These are phyloP conservation scores for Lepraria neglecta DNA, from an alignment of 495 filamentous ascomycete genomes.

Conservation along the genomic window DNA sequence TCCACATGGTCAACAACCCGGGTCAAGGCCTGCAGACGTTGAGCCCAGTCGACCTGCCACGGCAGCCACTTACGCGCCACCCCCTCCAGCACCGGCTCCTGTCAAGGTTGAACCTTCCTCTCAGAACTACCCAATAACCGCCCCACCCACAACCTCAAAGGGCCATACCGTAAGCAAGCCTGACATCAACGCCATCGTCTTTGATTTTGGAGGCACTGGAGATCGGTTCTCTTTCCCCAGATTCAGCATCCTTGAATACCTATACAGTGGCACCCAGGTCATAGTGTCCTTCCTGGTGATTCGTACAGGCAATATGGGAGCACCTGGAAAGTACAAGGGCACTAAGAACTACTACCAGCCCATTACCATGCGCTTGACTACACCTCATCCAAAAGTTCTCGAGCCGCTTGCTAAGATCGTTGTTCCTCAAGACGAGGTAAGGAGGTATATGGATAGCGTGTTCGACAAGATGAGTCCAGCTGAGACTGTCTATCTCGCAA, in stretches of 20 bases:
- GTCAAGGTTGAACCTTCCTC: slow-evolving; percentile 24
- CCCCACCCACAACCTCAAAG: slow-evolving; percentile 12
- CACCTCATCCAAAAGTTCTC: slow-evolving; percentile 55
- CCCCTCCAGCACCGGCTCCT: slow-evolving; percentile 28
- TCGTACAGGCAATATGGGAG: slow-evolving; percentile 43
- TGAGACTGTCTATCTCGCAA: slow-evolving; percentile 23
- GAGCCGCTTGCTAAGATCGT: slow-evolving; percentile 74
- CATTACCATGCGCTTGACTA: slow-evolving; percentile 70
- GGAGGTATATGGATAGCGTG: slow-evolving; percentile 75
- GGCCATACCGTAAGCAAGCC: slow-evolving; percentile 33
- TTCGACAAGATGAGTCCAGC: slow-evolving; percentile 48
- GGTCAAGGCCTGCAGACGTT: slow-evolving; percentile 12
- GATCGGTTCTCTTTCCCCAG: slow-evolving; percentile 89
- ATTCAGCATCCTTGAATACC: slow-evolving; percentile 72
- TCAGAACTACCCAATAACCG: slow-evolving; percentile 16
- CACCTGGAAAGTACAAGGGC: slow-evolving; percentile 31
- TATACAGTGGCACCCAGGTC: slow-evolving; percentile 42
- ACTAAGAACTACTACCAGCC: slow-evolving; percentile 81
- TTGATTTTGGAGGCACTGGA: slow-evolving; percentile 76
- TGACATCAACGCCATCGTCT: slow-evolving; percentile 66
- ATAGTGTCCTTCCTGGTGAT: slow-evolving; percentile 49
- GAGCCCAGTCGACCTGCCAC: slow-evolving; percentile 21
- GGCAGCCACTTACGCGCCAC: slow-evolving; percentile 24
- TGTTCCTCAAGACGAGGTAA: slow-evolving; percentile 68
- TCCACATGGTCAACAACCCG: slow-evolving; percentile 27